Base-by-base conservation (phyloP, 768 basidiomycete genomes). In the Cyclocybe cylindracea region DNA sequence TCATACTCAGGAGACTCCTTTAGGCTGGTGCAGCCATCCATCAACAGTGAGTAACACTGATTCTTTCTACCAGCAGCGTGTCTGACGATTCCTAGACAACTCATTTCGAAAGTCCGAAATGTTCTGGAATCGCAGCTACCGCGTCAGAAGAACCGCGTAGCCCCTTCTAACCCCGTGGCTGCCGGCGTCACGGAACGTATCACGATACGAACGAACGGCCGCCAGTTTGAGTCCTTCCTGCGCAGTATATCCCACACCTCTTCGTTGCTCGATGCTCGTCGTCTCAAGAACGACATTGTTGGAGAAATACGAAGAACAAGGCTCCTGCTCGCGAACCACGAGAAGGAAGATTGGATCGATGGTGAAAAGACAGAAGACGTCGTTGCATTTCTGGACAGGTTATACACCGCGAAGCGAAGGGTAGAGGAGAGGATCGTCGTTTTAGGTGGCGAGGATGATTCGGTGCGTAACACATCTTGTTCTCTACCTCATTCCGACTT, bases 221-320 rank as follows among this genome's bases (percentile, higher is more conserved):
- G 86, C 41, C 88, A 94, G 50, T 98, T 98, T 59, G 95, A 98
- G 58, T 87, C 86, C 0, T 98, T 98, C 67, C 72, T 98, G 45
- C 82, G 85, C 32, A 91, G 93, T 50, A 94, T 98, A 62, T 82
- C 78, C 54, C 82, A 85, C 32, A 86, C 86, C 60, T 87, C 87
- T 9, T 94, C 89, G 4, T 74, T 98, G 5, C 68, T 94, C 32
- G 97, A 99, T 62, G 94, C 94, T 3, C 80, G 94, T 48, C 78
- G 95, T 18, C 70, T 98, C 36, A 90, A 95, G 71, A 95, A 91
- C 57, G 97, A 99, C 61, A 80, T 99, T 34, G 84, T 89, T 55
- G 83, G 91, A n/a, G 94, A 98, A 72, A 91, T 96, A 39, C 72
- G 96, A 53, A 78, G 85, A 60, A 94, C 93, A 6, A 80, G 90